Conservation (phyloP, 2,329 filamentous ascomycete genomes). For the Simplicillium aogashimaense region DNA sequence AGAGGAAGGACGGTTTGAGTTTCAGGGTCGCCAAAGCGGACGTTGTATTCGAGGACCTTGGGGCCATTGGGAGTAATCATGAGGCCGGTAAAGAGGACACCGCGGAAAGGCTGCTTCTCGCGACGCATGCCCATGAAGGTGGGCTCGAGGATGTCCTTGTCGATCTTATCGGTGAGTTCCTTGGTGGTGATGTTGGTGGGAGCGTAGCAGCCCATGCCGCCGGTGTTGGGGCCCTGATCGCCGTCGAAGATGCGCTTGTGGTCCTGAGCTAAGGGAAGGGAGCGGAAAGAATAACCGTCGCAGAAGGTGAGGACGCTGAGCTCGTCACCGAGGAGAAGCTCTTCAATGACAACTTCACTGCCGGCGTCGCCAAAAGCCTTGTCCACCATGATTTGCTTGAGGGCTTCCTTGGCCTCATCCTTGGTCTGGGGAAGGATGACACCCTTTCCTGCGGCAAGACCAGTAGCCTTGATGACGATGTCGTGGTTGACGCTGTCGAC, state of each 20-base stretch:
- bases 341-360: constrained; percentile 89
- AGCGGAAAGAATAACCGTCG: constrained; percentile 76
- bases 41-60: constrained; percentile 85
- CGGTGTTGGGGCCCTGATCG: constrained; percentile 86
- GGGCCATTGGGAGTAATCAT: constrained; percentile 81
- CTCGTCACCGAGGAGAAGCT: constrained; percentile 86
- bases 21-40: constrained; percentile 86
- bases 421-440: constrained; percentile 80
- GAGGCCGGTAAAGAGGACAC: constrained; percentile 78
- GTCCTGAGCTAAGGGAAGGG: constrained; percentile 85
- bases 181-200: constrained; percentile 73
- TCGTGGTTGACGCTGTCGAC: constrained; percentile 60
- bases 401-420: constrained; percentile 69
- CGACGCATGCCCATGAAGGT: constrained; percentile 81
- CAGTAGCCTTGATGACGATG: constrained; percentile 89
- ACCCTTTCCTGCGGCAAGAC: constrained; percentile 88
- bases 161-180: constrained; percentile 66
- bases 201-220: constrained; percentile 96
- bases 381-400: constrained; percentile 85
- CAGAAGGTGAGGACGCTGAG: constrained; percentile 85
- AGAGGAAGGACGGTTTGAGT: constrained; percentile 79
- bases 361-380: constrained; percentile 81
- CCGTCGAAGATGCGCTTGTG: constrained; percentile 93
- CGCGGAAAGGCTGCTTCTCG: constrained; percentile 65
- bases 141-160: constrained; percentile 75